phyloP scores from a whole-genome alignment of 345 rosid species.

The Aquilaria malaccensis region DNA sequence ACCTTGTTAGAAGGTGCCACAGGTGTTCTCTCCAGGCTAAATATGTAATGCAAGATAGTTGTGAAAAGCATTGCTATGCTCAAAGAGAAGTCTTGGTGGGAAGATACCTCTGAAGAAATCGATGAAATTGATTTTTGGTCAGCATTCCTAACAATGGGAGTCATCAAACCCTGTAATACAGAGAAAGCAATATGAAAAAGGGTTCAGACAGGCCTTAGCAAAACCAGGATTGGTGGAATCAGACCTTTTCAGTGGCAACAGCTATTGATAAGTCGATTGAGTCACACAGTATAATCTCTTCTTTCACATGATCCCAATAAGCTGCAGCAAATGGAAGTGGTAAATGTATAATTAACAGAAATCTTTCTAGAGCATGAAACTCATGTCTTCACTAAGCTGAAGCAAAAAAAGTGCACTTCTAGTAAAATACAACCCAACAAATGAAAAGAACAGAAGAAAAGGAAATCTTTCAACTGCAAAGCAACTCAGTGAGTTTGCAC shows the following conservation, averaged over 20 bases:
- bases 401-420: too few species aligned
- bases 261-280: conserved; percentile 90
- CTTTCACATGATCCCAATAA: conserved; percentile 75
- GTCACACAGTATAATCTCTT: conserved; percentile 56
- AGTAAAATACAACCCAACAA: too few species aligned
- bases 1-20: too few species aligned
- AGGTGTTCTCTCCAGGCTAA: too few species aligned
- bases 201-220: conserved; percentile 7
- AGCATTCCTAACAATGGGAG: conserved; percentile 85
- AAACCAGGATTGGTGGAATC: conserved; percentile 9
- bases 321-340: conserved; percentile 36
- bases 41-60: too few species aligned
- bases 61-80: conserved; percentile 4
- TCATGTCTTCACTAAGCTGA: too few species aligned
- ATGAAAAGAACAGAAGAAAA: too few species aligned
- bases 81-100: not conserved
- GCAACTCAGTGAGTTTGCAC: too few species aligned
- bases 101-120: conserved; percentile 73
- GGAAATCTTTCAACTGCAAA: too few species aligned
- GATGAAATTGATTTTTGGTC: conserved; percentile 90
- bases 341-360: too few species aligned
- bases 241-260: conserved; percentile 97
- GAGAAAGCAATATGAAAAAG: conserved; percentile 19
- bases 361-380: too few species aligned
- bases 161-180: conserved; percentile 81